Evolutionary conservation across 2,329 filamentous ascomycete species (phyloP).

Genomic region (Rachicladosporium sp.): DNA sequence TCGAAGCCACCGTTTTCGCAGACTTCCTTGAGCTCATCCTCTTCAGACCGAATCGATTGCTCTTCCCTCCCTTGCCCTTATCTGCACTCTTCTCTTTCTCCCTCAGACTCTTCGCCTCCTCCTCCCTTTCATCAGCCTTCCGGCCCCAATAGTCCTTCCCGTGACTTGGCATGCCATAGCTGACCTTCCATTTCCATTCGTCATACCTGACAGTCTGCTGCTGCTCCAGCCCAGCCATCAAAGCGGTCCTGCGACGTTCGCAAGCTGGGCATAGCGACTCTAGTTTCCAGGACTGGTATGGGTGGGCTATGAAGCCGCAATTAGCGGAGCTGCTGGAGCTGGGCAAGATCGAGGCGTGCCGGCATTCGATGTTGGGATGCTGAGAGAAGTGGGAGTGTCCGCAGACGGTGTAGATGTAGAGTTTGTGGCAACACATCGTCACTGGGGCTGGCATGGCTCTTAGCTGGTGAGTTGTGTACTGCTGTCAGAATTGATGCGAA

Average conservation of each 20-base stretch:
- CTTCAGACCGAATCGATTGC: slow-evolving; percentile 12
- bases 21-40: slow-evolving; percentile 10
- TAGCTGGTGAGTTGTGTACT: too few relatives aligned
- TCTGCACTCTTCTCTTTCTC: slow-evolving; percentile 9
- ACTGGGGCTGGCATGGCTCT: too few relatives aligned
- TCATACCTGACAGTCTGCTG: slow-evolving; percentile 23
- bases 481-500: too few relatives aligned
- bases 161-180: slow-evolving; percentile 22
- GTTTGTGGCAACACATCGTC: slow-evolving; percentile 32
- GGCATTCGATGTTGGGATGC: slow-evolving; percentile 25
- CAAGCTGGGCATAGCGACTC: slow-evolving; percentile 24
- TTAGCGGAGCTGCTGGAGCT: slow-evolving; percentile 10
- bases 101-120: slow-evolving; percentile 9
- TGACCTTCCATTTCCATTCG: slow-evolving; percentile 31
- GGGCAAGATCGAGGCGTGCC: slow-evolving; percentile 15
- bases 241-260: slow-evolving; percentile 14
- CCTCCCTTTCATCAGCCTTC: slow-evolving; percentile 14
- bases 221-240: slow-evolving; percentile 17
- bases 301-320: slow-evolving; percentile 22
- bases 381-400: slow-evolving; percentile 28
- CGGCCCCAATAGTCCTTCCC: slow-evolving; percentile 19
- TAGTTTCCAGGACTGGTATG: slow-evolving; percentile 24
- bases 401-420: slow-evolving; percentile 30
- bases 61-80: slow-evolving; percentile 11
- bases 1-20: background rate